These are phyloP conservation scores for Neonectria hederae DNA, from an alignment of 2,329 filamentous ascomycete genomes.

Conservation along the genomic window DNA sequence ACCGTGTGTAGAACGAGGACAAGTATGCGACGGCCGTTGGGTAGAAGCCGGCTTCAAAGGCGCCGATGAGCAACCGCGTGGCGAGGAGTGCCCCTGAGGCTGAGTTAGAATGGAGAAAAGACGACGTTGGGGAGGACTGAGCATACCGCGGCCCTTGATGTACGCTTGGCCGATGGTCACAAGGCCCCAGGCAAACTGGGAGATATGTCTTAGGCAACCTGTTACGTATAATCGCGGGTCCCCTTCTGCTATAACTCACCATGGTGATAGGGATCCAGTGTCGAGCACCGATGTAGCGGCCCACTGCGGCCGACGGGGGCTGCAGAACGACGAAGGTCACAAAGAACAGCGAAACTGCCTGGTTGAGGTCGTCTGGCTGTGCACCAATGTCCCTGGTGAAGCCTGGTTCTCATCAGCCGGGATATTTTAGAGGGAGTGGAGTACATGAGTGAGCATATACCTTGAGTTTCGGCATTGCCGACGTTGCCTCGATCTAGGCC, in stretches of 20 bases:
- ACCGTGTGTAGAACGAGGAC: conserved; percentile 40
- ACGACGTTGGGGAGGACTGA: not conserved
- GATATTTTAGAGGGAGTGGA: not conserved
- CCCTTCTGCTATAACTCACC: conserved; percentile 25
- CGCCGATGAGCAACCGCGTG: conserved; percentile 41
- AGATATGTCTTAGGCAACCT: conserved; percentile 19
- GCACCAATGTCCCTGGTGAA: conserved; percentile 42
- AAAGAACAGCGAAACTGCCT: conserved; percentile 43
- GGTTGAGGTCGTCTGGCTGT: conserved; percentile 39
- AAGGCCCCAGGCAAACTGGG: conserved; percentile 39
- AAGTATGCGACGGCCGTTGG: conserved; percentile 42
- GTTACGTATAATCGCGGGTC: not conserved
- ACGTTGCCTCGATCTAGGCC: conserved; percentile 53
- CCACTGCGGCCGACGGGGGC: conserved; percentile 38
- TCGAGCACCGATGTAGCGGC: conserved; percentile 39
- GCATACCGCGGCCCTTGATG: conserved; percentile 39
- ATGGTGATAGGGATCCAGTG: conserved; percentile 43
- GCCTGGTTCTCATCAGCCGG: conserved; percentile 22
- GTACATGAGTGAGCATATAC: conserved; percentile 26
- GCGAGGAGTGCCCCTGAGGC: conserved; percentile 36
- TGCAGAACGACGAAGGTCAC: conserved; percentile 42
- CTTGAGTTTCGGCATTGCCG: conserved; percentile 52
- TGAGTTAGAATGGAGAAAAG: conserved; percentile 15
- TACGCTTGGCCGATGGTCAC: conserved; percentile 41
- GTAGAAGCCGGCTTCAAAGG: conserved; percentile 43